phyloP scores from a whole-genome alignment of 2,329 filamentous ascomycete genomes.

The Pestalotiopsis fici region DNA sequence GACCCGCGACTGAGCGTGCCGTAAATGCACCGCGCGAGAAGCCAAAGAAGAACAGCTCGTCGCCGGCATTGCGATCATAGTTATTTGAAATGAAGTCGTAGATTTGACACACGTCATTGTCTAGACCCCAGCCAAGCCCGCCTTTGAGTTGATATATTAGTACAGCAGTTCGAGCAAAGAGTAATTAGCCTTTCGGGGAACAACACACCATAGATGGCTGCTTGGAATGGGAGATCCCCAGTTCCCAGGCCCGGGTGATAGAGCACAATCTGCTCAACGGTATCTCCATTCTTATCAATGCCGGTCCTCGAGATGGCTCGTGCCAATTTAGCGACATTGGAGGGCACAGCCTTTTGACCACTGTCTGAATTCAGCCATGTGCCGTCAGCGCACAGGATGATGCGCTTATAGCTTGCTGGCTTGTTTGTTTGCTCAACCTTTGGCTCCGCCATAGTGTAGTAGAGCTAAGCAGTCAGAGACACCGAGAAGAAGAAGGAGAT shows the following conservation, averaged over 20 bases:
- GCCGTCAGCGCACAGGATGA: slow-evolving; percentile 4
- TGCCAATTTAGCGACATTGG: slow-evolving; percentile 62
- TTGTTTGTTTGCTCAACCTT: too few species aligned
- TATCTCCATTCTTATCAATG: slow-evolving; percentile 35
- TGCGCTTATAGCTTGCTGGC: slow-evolving; percentile 1
- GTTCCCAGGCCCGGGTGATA: slow-evolving; percentile 65
- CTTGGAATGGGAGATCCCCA: slow-evolving; percentile 26
- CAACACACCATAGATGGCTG: slow-evolving; percentile 14
- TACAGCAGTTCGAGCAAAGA: slow-evolving; percentile 20
- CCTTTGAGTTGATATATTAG: background rate
- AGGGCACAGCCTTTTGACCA: slow-evolving; percentile 35
- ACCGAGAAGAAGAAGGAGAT: background rate
- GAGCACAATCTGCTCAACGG: slow-evolving; percentile 57
- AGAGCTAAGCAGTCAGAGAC: background rate
- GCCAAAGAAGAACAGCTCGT: slow-evolving; percentile 57
- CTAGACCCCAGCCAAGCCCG: background rate
- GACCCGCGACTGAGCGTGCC: slow-evolving; percentile 55
- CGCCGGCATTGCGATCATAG: slow-evolving; percentile 50
- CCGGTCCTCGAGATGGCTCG: slow-evolving; percentile 55
- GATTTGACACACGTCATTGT: slow-evolving; percentile 56
- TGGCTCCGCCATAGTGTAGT: background rate
- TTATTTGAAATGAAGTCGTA: slow-evolving; percentile 65
- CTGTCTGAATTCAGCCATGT: slow-evolving; percentile 1
- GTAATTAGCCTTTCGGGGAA: slow-evolving; percentile 49
- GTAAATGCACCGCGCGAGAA: slow-evolving; percentile 63